Evolutionary conservation across 176 grass and related monocot species (phyloP), one percentile per base, ranked within the genome.

Genomic region (Carex scoparia): DNA sequence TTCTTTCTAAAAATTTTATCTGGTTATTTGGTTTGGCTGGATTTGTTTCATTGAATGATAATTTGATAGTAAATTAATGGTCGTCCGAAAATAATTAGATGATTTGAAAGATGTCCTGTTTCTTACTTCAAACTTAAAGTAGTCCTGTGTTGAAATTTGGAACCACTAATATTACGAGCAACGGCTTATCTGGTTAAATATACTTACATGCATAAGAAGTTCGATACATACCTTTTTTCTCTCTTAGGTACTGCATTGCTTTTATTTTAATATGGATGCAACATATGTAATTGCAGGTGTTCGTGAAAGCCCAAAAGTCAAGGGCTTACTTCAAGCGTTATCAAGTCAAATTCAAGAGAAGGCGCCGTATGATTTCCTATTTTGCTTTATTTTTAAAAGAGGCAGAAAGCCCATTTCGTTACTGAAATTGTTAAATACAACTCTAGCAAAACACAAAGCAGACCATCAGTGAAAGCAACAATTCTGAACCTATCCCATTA

Each of bases 321-420:
- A 87, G 60, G 87, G 87, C 89, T 0, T 94, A 94, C 82, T 94
- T 61, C 83, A 94, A 94, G 92, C 92, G 89, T 60, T 94, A 85
- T 63, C 92, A 94, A 87, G 92, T 94, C 16, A 91, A 91, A 74
- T 91, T 84, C 84, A 94, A 88, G 88, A 94, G 92, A 91, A 84
- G 91, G 74, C 73, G 91, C 51, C 42, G 88, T 90, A 90, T 4
- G 33, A 49, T 88, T 70, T 3, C 27, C 44, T 51, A 10, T 51
- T 51, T 51, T 51, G 2, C 10, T 51, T 51, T 51, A 51, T 51
- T 51, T 51, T 11, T 9, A 51, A 51, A 51, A 51, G 48, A 51
- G 48, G 48, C 8, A 51, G 48, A 51, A 51, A 10, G 2, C 1
- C 48, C 48, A 11, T 51, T 51, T 51, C 9, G 10, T 51, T 51